These are phyloP conservation scores for Rugiboletus extremiorientalis DNA, from an alignment of 1,284 basidiomycete species.

Conservation along the genomic window DNA sequence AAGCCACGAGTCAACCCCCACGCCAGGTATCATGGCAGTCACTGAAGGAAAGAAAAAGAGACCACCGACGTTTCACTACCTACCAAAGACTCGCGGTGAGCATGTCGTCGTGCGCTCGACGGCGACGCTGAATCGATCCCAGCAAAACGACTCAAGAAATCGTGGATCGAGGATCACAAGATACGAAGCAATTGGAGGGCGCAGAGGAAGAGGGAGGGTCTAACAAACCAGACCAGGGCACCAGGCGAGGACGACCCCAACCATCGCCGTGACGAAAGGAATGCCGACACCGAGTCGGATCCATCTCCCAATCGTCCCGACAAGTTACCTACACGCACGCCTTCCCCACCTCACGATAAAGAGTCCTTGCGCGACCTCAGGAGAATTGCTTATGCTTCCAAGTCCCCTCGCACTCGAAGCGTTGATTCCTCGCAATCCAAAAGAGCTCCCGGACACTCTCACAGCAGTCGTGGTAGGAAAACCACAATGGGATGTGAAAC, in stretches of 20 bases:
- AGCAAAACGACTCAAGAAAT: constrained; percentile 74
- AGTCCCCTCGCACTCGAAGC: constrained; percentile 57
- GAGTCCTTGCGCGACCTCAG: constrained; percentile 56
- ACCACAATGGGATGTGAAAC: constrained; percentile 31
- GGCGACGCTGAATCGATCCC: constrained; percentile 9
- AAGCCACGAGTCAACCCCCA: too few relatives aligned
- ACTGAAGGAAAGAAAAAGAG: constrained; percentile 40
- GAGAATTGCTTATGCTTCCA: constrained; percentile 58
- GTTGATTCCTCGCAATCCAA: constrained; percentile 42
- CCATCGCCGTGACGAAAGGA: constrained; percentile 9
- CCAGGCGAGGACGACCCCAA: background rate
- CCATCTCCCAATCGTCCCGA: background rate
- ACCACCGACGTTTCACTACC: constrained; percentile 70
- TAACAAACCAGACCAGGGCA: constrained; percentile 18
- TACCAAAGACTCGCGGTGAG: constrained; percentile 62
- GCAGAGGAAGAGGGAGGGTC: constrained; percentile 65
- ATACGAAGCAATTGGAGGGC: constrained; percentile 76
- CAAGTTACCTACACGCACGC: background rate
- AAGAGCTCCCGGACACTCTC: background rate
- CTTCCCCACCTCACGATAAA: constrained; percentile 13
- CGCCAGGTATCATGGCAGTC: constrained; percentile 23
- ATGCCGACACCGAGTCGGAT: background rate
- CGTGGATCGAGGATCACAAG: constrained; percentile 72
- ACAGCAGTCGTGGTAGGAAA: constrained; percentile 15
- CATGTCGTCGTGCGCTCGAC: background rate